Evolutionary conservation across 2,329 filamentous ascomycete species (phyloP), one percentile per base, ranked within the genome.

Genomic region (Diaporthe caulivora): DNA sequence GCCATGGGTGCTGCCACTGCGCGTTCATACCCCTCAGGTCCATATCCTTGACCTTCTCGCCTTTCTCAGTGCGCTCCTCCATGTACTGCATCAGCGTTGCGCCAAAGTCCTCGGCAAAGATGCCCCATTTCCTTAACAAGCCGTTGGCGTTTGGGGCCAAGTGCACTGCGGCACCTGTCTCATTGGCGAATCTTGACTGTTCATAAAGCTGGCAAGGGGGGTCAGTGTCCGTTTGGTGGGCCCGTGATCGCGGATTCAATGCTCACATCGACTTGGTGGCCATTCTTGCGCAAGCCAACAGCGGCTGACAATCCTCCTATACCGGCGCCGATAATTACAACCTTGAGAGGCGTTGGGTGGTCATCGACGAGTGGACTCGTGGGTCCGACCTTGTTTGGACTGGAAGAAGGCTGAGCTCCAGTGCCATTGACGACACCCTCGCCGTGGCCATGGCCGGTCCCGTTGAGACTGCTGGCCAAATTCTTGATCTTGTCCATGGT

Each of bases 91-190:
- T 79, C 1, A 69, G 60, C 60, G 78, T 80, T 13, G 80, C 84
- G 4, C 84, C 84, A 49, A 85, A 81, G 0, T 75, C 75, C 76
- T 85, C 83, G 6, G 83, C 81, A 0, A 77, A 77, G 24, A 86
- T 79, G 2, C 83, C 84, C 75, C 82, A 81, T 57, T 79, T 79
- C 9, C 81, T 81, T 15, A 93, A 81, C 2, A 92, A 80, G 0
- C 89, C 88, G 78, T 91, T 91, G 2, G 86, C 83, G 77, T 93
- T 93, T 0, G 91, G 90, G 0, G 88, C 86, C 6, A 92, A 79
- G 77, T 92, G 90, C n/a, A 92, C 86, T 0, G 90, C 90, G 3
- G 91, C 90, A 0, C 90, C 91, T 1, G 85, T 81, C 79, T 92
- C 90, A 67, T 83, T 86, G 21, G 87, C 86, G 44, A 91, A 86